phyloP scores from a whole-genome alignment of 2,329 filamentous ascomycete genomes.

The Chaetomium sp. region DNA sequence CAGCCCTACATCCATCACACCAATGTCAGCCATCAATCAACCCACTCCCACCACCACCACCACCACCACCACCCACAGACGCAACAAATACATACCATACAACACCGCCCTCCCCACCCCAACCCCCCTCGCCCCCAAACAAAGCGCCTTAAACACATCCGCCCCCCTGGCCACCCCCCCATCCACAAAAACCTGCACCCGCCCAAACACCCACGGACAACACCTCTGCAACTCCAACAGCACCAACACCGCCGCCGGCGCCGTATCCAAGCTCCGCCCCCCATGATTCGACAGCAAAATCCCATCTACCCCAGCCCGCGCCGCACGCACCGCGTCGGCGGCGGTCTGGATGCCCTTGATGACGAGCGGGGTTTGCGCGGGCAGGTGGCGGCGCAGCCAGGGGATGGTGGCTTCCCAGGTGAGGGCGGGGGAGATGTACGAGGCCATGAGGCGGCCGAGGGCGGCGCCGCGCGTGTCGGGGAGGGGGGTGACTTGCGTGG shows the following conservation, averaged over 20 bases:
- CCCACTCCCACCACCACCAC: too few relatives aligned
- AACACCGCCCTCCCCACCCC: conserved; percentile 64
- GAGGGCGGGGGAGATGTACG: conserved; percentile 59
- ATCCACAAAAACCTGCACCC: conserved; percentile 65
- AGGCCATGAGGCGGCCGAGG: conserved; percentile 57
- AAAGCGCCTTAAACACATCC: conserved; percentile 68
- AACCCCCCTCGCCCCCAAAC: conserved; percentile 64
- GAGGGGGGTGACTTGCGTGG: conserved; percentile 50
- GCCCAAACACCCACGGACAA: conserved; percentile 61
- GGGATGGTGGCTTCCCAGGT: conserved; percentile 63
- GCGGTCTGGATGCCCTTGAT: conserved; percentile 72
- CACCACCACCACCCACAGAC: background rate
- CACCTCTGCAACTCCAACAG: conserved; percentile 64
- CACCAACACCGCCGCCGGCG: conserved; percentile 58
- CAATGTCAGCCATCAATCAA: background rate
- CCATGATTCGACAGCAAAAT: conserved; percentile 74
- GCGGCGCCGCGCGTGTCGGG: conserved; percentile 59
- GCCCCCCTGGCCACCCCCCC: conserved; percentile 66
- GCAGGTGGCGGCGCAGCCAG: conserved; percentile 63
- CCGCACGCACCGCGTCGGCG: conserved; percentile 61
- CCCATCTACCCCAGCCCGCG: conserved; percentile 63
- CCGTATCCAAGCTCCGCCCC: conserved; percentile 57
- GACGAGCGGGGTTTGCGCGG: conserved; percentile 56
- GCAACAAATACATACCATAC: conserved; percentile 44
- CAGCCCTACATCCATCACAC: conserved; percentile 41